A percentile compares a stretch with the other conserved stretches of the same genome.
These are phyloP conservation scores for Pelargonium myrrhifolium DNA, from an alignment of 441 rosid genomes.

Conservation along the genomic window DNA sequence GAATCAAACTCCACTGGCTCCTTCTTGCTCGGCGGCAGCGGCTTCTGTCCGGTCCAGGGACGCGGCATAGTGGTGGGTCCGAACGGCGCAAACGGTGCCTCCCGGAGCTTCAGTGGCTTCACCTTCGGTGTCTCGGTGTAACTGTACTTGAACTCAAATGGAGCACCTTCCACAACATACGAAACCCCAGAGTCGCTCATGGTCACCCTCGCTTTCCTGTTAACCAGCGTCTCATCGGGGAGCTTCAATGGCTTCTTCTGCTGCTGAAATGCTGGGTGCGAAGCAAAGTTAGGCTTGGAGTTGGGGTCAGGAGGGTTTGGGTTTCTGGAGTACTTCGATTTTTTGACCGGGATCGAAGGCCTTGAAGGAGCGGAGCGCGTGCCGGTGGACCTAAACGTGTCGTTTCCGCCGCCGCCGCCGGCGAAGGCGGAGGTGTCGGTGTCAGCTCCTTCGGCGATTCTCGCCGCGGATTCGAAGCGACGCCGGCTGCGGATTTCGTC, in stretches of 20 bases:
- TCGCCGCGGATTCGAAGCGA: conserved; percentile 49
- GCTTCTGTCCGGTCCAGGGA: conserved; percentile 93
- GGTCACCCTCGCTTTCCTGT: conserved; percentile 43
- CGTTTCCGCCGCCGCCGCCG: too few relatives aligned
- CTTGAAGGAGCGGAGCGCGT: conserved; percentile 66
- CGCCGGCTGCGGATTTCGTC: conserved; percentile 66
- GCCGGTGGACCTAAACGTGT: conserved; percentile 50
- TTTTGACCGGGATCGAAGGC: conserved; percentile 63
- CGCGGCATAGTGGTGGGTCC: conserved; percentile 74
- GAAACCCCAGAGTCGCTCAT: conserved; percentile 64
- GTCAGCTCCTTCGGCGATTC: conserved; percentile 27
- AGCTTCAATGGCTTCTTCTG: conserved; percentile 14
- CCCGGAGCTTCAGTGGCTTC: conserved; percentile 68
- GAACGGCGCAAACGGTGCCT: conserved; percentile 76
- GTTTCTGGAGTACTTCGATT: conserved; percentile 70
- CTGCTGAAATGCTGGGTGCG: conserved; percentile 37
- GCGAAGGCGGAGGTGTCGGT: conserved; percentile 18
- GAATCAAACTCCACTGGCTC: conserved; percentile 80
- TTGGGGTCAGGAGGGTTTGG: conserved; percentile 17
- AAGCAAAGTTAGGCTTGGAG: not conserved
- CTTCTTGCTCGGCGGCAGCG: conserved; percentile 63
- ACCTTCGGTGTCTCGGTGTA: conserved; percentile 86
- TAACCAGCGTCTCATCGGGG: conserved; percentile 27
- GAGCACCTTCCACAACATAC: conserved; percentile 74
- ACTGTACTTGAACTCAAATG: conserved; percentile 93